Evolutionary conservation across 148 eudicot species (phyloP), one percentile per base, ranked within the genome.

Genomic region (Vaccinium darrowii): DNA sequence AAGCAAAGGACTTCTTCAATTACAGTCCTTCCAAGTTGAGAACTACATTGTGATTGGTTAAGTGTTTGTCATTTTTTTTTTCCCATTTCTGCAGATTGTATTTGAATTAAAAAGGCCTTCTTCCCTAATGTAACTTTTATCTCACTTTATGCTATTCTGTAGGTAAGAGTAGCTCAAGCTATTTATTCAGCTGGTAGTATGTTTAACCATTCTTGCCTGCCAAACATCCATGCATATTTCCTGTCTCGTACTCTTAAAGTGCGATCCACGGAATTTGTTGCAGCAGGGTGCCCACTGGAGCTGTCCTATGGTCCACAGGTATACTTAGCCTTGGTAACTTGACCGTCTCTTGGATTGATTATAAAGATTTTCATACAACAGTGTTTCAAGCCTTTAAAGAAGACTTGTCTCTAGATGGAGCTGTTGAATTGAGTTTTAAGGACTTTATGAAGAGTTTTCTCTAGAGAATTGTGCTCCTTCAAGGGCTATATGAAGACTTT

Each of bases 241-340:
- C 85, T 92, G 82, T 88, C 95, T 60, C 99, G 99, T 49, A 90
- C 95, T 76, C 96, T 96, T 76, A 84, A 88, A 72, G 71, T 96
- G 77, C 94, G 95, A 87, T 88, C 96, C 86, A 96, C 95, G 73
- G 96, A 93, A 86, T 86, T 75, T 74, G 88, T 96, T 65, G 85
- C 78, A 9, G 77, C 88, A 57, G 99, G 98, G 62, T 76, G 25
- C 84, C 88, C 92, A 25, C 88, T 94, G 80, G 99, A 96, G 92
- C 86, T 96, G 74, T 96, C 98, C 30, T 96, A 96, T 87, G 99
- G 99, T 80, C 98, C 99, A 72, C 97, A 96, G 99, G 99, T 94
- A 90, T n/a, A 71, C 36, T 19, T 81, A 9, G 11, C 52, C 56
- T 83, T 53, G 23, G n/a, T 51, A 27, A 30, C 11, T 71, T 30